Evolutionary conservation across 2,329 filamentous ascomycete genomes (phyloP), one percentile per base, ranked within the genome.

Genomic region (Fusarium kyushuense): DNA sequence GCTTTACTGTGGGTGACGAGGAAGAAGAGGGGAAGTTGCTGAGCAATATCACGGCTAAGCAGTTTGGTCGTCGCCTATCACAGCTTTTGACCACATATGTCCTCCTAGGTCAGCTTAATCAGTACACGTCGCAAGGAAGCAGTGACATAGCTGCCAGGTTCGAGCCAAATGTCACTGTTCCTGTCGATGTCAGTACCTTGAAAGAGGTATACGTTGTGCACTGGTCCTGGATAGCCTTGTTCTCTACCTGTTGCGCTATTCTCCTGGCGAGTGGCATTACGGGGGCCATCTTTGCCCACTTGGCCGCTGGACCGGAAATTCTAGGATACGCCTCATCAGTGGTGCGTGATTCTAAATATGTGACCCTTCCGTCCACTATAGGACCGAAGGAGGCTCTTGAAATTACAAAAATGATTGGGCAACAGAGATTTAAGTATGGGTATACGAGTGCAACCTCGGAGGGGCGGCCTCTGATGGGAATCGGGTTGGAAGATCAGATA

Each of bases 1-100:
- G 43, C 27, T 32, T 47, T 21, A 30, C 43, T 8, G 7, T 8
- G 14, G 19, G 29, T 21, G 25, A 27, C 35, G 5, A 30, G 5
- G 36, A n/a, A 14, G 21, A 46, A 25, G 29, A 53, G 10, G 14
- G n/a, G 10, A 13, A 46, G 2, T 7, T 55, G 4, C 14, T 62
- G 25, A 21, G 9, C 0, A 17, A 36, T 6, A 16, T 57, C 5
- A 25, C 45, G 7, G 9, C 21, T 2, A 25, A 36, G 5, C 17
- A 46, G 3, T 49, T 69, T 27, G 47, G 55, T 17, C 32, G 13
- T 3, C 55, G 58, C 6, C 21, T 69, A 1, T 55, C 59, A 14
- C 65, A 64, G 32, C 12, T 69, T 2, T 23, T 69, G 11, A 69
- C 64, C 40, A 59, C 65, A 13, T 67, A 67, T 61, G 38, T 53